A percentile compares a stretch with the other conserved stretches of the same genome.
Conservation (phyloP, 441 rosid genomes). For the Populus hybrid region DNA sequence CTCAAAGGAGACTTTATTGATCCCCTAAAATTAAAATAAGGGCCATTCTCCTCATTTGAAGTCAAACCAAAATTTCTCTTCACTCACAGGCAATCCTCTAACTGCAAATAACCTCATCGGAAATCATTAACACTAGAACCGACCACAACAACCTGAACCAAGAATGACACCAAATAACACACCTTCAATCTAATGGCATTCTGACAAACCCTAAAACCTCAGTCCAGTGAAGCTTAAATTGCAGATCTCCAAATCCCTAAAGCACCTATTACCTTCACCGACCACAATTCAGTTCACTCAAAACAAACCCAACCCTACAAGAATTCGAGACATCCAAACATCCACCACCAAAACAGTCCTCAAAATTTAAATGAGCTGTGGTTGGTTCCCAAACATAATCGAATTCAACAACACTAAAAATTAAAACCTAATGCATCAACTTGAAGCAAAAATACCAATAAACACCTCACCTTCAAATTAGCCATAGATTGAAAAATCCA, state of each 20-base stretch:
- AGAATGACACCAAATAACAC: background rate
- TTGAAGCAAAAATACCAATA: too few relatives aligned
- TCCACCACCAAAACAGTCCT: background rate
- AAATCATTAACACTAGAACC: background rate
- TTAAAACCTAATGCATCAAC: too few relatives aligned
- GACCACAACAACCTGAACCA: background rate
- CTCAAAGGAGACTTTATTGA: background rate
- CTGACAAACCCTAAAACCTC: conserved; percentile 1
- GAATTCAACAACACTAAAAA: too few relatives aligned
- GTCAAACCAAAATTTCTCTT: background rate
- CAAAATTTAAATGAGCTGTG: background rate
- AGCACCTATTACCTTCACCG: background rate
- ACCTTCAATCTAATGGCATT: background rate
- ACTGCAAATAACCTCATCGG: background rate
- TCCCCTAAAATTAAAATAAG: background rate
- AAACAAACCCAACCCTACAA: conserved; percentile 3
- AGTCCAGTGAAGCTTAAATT: background rate
- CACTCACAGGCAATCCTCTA: background rate
- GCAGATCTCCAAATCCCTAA: background rate
- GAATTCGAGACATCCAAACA: background rate
- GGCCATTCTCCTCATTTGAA: background rate
- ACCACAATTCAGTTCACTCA: conserved; percentile 7
- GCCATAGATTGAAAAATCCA: background rate
- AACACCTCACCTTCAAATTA: too few relatives aligned
- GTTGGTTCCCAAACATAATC: too few relatives aligned